Percentiles rank a stretch among this genome's conserved stretches.
phyloP scores from a whole-genome alignment of 2,329 filamentous ascomycete genomes.

The Bipolaris gigantea region DNA sequence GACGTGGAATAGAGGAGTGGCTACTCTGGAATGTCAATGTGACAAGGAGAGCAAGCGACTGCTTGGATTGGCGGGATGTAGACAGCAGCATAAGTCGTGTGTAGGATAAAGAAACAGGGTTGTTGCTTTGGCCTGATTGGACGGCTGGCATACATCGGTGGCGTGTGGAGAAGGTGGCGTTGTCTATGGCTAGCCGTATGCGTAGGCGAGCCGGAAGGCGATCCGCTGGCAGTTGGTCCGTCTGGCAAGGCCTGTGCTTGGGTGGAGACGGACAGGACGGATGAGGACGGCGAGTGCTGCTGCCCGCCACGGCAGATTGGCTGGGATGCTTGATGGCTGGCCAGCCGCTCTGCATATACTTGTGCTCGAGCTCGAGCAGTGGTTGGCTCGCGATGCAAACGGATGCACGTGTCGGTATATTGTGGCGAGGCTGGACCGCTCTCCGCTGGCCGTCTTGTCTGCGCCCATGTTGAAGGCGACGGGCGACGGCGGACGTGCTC shows the following conservation, averaged over 20 bases:
- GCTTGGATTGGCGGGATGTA: conserved; percentile 8
- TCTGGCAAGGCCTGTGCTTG: conserved; percentile 9
- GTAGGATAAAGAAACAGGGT: conserved; percentile 1
- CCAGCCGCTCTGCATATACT: background rate
- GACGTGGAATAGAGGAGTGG: conserved; percentile 1
- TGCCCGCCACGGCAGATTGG: conserved; percentile 16
- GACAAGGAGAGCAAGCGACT: background rate
- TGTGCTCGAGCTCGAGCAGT: background rate
- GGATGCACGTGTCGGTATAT: background rate
- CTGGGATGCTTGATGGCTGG: background rate
- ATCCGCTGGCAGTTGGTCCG: conserved; percentile 18
- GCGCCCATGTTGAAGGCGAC: conserved; percentile 4
- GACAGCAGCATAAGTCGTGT: conserved; percentile 15
- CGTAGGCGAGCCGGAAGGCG: conserved; percentile 26
- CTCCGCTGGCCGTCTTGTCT: background rate
- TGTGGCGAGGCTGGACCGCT: background rate
- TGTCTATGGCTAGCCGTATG: conserved; percentile 19
- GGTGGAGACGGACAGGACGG: conserved; percentile 5
- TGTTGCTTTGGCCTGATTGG: conserved; percentile 4
- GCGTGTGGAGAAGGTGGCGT: conserved; percentile 12
- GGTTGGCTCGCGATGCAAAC: conserved; percentile 3
- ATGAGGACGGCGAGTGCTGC: conserved; percentile 11
- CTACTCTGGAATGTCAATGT: conserved; percentile 5
- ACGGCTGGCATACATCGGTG: conserved; percentile 3
- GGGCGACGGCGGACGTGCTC: conserved; percentile 13